These are phyloP conservation scores for Diaporthe sp. DNA, from an alignment of 2,329 filamentous ascomycete species.

Conservation along the genomic window DNA sequence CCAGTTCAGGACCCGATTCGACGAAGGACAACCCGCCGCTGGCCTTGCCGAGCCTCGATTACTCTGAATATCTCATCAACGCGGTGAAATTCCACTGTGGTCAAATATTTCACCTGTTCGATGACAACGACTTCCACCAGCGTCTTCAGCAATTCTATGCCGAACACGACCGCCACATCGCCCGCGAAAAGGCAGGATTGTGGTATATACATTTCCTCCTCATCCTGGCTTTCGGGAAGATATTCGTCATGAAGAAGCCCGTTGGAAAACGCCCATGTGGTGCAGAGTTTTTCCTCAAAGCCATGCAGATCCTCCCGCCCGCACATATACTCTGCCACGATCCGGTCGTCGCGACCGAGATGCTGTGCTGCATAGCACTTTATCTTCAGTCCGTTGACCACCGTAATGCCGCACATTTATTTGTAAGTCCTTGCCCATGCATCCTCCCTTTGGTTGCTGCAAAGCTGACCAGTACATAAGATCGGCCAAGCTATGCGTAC, in stretches of 20 bases:
- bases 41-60: slow-evolving; percentile 62
- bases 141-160: slow-evolving; percentile 49
- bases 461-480: slow-evolving; percentile 45
- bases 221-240: slow-evolving; percentile 69
- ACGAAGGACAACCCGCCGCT: not conserved
- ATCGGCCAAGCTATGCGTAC: slow-evolving; percentile 67
- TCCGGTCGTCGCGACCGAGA: slow-evolving; percentile 62
- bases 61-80: slow-evolving; percentile 67
- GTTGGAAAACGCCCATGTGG: slow-evolving; percentile 59
- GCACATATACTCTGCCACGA: slow-evolving; percentile 59
- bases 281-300: slow-evolving; percentile 60
- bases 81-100: slow-evolving; percentile 70
- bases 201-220: slow-evolving; percentile 69
- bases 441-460: too few species aligned
- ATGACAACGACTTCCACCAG: slow-evolving; percentile 65
- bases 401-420: slow-evolving; percentile 45
- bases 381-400: slow-evolving; percentile 67
- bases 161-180: slow-evolving; percentile 32
- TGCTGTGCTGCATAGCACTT: slow-evolving; percentile 65
- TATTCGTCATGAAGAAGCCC: slow-evolving; percentile 59
- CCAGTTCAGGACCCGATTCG: not conserved
- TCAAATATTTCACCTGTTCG: slow-evolving; percentile 68
- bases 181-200: slow-evolving; percentile 48
- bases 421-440: not conserved
- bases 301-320: slow-evolving; percentile 58